Evolutionary conservation across 2,329 filamentous ascomycete genomes (phyloP), one percentile per base, ranked within the genome.

Genomic region (Fusarium foetens): DNA sequence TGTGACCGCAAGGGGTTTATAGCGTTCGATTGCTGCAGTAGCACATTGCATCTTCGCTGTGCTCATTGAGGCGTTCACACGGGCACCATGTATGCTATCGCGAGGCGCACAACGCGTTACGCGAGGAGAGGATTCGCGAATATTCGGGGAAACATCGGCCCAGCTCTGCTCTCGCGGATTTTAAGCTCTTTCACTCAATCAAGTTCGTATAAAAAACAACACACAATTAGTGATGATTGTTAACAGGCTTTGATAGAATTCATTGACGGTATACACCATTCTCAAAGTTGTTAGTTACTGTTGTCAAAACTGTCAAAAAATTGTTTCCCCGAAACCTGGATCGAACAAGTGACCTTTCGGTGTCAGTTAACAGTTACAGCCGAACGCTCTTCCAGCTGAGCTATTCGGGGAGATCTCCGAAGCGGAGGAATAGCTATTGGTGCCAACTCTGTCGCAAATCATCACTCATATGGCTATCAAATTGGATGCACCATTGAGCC

Each of bases 321-420:
- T 10, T 43, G 16, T 19, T 29, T 66, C 63, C 63, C 63, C 63
- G 63, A 66, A 66, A 66, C 63, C 63, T 66, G 63, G 63, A 66
- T 66, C 63, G 63, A 66, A 66, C 63, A 66, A 66, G 63, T 66
- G 63, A 66, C 63, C 63, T 66, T 66, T 66, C 63, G 63, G 63
- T 66, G 63, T 64, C 63, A 66, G 45, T 64, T 49, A 58, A 65
- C 63, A 65, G 41, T 66, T 66, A 66, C 63, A 66, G 63, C 63
- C 63, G 63, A 66, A 66, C 63, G 63, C 63, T 66, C 63, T 66
- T 66, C 63, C 63, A 66, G 61, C 63, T 66, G 63, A 66, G 63
- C 63, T 66, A 66, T 66, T 66, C 61, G 63, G 63, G 63, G 63
- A 66, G 49, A 51, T 66, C 63, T 66, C 63, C 61, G 38, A 29